A percentile compares a stretch with the other conserved stretches of the same genome.
These are phyloP conservation scores for Irpex sp. DNA, from an alignment of 1,284 basidiomycete genomes.

Conservation along the genomic window DNA sequence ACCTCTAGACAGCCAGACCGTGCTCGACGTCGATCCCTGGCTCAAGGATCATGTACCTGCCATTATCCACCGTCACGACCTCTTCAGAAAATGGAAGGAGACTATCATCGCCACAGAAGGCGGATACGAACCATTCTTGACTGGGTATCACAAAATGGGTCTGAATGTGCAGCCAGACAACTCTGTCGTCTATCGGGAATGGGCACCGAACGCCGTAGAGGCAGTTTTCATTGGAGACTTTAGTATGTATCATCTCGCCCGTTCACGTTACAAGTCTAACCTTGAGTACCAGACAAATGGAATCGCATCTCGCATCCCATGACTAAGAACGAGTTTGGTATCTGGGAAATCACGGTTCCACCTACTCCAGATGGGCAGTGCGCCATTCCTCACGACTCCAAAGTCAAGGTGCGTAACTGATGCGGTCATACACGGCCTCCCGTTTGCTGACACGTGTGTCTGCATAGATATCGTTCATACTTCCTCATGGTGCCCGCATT, in stretches of 20 bases:
- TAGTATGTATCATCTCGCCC: slow-evolving; percentile 56
- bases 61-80: slow-evolving; percentile 70
- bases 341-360: slow-evolving; percentile 90
- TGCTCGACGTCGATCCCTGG: slow-evolving; percentile 66
- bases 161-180: slow-evolving; percentile 71
- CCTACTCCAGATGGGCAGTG: slow-evolving; percentile 66
- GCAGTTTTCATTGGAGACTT: slow-evolving; percentile 94
- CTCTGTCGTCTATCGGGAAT: slow-evolving; percentile 86
- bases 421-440: background rate
- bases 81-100: slow-evolving; percentile 74
- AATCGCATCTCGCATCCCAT: slow-evolving; percentile 81
- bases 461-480: slow-evolving; percentile 79
- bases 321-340: slow-evolving; percentile 84
- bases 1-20: slow-evolving; percentile 45
- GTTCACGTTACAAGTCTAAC: slow-evolving; percentile 8
- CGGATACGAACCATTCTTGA: slow-evolving; percentile 86
- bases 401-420: slow-evolving; percentile 68
- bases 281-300: slow-evolving; percentile 73
- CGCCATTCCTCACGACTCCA: slow-evolving; percentile 92
- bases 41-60: slow-evolving; percentile 73
- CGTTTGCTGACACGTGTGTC: background rate
- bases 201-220: slow-evolving; percentile 88
- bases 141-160: slow-evolving; percentile 86
- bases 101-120: slow-evolving; percentile 76
- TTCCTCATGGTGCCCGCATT: slow-evolving; percentile 74